Evolutionary conservation across 1,139 yeast genomes (phyloP), one percentile per base, ranked within the genome.

Genomic region (Suhomyces yuchorum): DNA sequence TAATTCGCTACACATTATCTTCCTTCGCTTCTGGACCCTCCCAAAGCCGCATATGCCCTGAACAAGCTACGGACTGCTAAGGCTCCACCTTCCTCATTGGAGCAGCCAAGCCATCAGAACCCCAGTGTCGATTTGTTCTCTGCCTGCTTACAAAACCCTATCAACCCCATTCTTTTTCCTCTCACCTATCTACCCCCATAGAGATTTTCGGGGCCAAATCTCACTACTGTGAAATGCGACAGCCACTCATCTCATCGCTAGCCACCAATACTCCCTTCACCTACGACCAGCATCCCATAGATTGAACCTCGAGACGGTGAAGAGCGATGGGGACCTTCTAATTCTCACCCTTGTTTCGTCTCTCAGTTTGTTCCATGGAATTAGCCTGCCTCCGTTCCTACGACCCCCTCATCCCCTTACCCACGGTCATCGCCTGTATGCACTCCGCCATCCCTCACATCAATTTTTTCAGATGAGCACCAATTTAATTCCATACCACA

Each of bases 401-500:
- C n/a, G n/a, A n/a, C n/a, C 26, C 37, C 35, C 15, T 5, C 22
- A 17, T 32, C 15, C 28, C 37, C 28, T 35, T 12, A 14, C 17
- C 30, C 18, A 11, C 20, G 15, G 28, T 15, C 39, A 23, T 23
- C 26, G 34, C 18, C 24, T 40, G 26, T 37, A 37, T 37, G 30
- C 39, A 37, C 39, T 37, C 36, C 34, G 36, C 37, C 42, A 22
- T 32, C 35, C 37, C 35, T 18, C 42, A 24, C 41, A 38, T 38
- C 34, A 38, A 28, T 44, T 44, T 44, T 44, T 44, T 33, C 19
- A 38, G 46, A 43, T 39, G 46, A 39, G 42, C 43, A 34, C 23
- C 35, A 37, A 37, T 34, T 24, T 39, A 20, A 39, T 39, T 30
- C 32, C 30, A 37, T 14, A 12, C 38, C 24, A 7, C 39, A 22